Conservation (phyloP, 768 basidiomycete species). For the Mycena olivaceomarginata region DNA sequence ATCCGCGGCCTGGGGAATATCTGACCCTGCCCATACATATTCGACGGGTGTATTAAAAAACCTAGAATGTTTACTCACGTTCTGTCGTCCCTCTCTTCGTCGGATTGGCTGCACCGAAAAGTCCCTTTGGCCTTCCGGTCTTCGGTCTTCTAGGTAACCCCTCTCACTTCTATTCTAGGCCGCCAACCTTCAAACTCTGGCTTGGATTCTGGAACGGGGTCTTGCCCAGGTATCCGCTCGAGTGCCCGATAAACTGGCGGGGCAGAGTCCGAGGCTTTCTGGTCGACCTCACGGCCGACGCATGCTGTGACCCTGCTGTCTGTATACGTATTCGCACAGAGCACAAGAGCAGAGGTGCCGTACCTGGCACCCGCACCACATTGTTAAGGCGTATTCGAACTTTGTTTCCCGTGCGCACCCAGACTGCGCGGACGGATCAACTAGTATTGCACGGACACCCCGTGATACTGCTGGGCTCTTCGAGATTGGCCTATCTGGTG, state of each 20-base stretch:
- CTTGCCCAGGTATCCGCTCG: neutral
- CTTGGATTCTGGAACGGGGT: constrained; percentile 29
- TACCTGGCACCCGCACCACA: constrained; percentile 16
- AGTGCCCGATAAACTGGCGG: constrained; percentile 26
- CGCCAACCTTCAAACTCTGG: constrained; percentile 19
- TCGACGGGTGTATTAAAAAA: neutral
- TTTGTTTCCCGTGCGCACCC: constrained; percentile 13
- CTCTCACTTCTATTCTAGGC: constrained; percentile 13
- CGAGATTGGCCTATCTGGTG: constrained; percentile 34
- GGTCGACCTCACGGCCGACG: constrained; percentile 16
- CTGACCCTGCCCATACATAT: neutral
- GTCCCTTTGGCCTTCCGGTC: neutral
- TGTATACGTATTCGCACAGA: constrained; percentile 23
- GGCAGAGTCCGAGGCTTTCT: constrained; percentile 2
- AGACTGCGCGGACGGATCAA: constrained; percentile 41
- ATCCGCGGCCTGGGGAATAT: constrained; percentile 12
- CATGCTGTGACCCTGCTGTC: constrained; percentile 28
- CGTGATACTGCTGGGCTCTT: constrained; percentile 35
- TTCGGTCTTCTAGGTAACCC: constrained; percentile 17
- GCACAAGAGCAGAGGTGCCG: constrained; percentile 3
- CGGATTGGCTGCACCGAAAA: neutral
- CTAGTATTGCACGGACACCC: neutral
- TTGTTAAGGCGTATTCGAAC: constrained; percentile 3
- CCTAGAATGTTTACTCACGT: constrained; percentile 14
- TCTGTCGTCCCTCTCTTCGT: constrained; percentile 11